Evolutionary conservation across 1,139 yeast genomes (phyloP), one percentile per base, ranked within the genome.

Genomic region (Yamadazyma epiphylla): DNA sequence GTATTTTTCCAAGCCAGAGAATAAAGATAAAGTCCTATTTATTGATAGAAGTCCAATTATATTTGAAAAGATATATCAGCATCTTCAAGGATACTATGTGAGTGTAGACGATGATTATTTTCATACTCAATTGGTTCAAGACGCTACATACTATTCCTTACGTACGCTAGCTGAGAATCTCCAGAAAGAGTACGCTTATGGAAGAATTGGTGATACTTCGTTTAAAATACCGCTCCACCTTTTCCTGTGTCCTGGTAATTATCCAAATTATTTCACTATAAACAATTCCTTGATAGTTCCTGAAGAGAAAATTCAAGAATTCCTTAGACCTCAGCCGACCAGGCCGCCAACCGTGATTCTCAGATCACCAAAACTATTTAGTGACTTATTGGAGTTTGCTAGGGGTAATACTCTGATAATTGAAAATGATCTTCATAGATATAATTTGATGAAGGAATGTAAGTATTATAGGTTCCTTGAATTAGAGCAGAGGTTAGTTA

Each of bases 291-390:
- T 62, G 26, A 42, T 54, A 6, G 38, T 65, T 3, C 63, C 70
- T 28, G 58, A 64, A 28, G 36, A 50, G 11, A 61, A 15, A 17
- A 26, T 30, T 15, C 24, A 59, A 29, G 59, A 64, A 22, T 55
- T 80, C 38, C 53, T 83, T 8, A 61, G 95, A 22, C 96, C 96
- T 1, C 94, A 95, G 5, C 85, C 94, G 5, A 69, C 79, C 42
- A 60, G 74, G 25, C 79, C 94, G 0, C 63, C 74, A 15, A 60
- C 69, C 8, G 67, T 70, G 14, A 56, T 73, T 5, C 58, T 71
- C 31, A 61, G 91, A 37, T 74, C 82, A 5, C 69, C 84, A 0
- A 53, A 50, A 11, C 54, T 83, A 19, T 82, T 88, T 45, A 55
- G 55, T n/a, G 83, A 83, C 28, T 43, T 88, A 17, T 35, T 88